These are phyloP conservation scores for Aspergillus sp. DNA, from an alignment of 2,329 filamentous ascomycete species.

Conservation along the genomic window DNA sequence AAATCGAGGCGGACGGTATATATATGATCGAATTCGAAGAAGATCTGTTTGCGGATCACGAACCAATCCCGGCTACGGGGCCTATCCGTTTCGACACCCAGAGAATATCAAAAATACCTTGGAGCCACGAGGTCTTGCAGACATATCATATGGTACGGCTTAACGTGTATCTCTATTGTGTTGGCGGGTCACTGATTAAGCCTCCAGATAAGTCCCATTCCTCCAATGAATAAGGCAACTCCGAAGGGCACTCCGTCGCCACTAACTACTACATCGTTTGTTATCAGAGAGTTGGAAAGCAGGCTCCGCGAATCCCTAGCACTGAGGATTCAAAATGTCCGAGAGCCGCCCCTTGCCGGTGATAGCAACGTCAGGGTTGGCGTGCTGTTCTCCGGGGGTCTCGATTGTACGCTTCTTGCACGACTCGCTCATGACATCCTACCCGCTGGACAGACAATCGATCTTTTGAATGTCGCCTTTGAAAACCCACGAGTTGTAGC, in stretches of 20 bases:
- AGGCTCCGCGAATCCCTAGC: constrained; percentile 63
- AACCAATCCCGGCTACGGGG: not conserved
- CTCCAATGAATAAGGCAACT: constrained; percentile 43
- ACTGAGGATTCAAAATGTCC: constrained; percentile 66
- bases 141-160: constrained; percentile 26
- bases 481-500: constrained; percentile 79
- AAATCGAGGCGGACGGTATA: constrained; percentile 83
- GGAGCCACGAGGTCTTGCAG: constrained; percentile 23
- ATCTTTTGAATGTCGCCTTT: constrained; percentile 94
- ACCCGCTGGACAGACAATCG: constrained; percentile 67
- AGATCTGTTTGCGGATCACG: not conserved
- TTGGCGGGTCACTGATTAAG: constrained; percentile 9
- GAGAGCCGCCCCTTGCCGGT: constrained; percentile 50
- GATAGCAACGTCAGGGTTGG: constrained; percentile 55
- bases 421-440: constrained; percentile 76
- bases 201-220: constrained; percentile 42
- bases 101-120: constrained; percentile 28
- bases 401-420: constrained; percentile 89
- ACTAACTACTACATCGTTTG: constrained; percentile 44
- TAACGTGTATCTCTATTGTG: not conserved
- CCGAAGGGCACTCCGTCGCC: constrained; percentile 30
- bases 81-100: constrained; percentile 13
- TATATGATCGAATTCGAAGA: constrained; percentile 63
- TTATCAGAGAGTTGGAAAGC: constrained; percentile 55
- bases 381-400: constrained; percentile 87